Percentiles rank a stretch among this genome's conserved stretches.
phyloP scores from a whole-genome alignment of 345 rosid species.

The Anacardium occidentale region DNA sequence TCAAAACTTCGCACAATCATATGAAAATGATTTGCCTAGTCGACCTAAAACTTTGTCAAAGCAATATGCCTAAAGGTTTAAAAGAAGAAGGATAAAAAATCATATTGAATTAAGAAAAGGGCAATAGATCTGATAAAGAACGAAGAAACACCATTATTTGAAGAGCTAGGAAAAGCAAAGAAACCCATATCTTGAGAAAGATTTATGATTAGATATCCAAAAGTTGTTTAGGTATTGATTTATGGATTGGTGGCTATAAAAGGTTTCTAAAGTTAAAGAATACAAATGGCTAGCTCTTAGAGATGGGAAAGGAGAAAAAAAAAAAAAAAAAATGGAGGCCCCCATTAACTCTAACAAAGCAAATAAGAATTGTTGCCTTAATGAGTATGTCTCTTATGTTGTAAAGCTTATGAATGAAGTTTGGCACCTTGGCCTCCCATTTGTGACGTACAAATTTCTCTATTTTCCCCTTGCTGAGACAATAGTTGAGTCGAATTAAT shows the following conservation, averaged over 20 bases:
- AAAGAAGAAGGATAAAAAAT: slow-evolving; percentile 5
- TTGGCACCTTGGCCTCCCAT: slow-evolving; percentile 5
- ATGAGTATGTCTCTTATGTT: slow-evolving; percentile 34
- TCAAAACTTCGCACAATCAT: slow-evolving; percentile 6
- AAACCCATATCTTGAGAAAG: slow-evolving; percentile 31
- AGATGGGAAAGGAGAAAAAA: slow-evolving; percentile 8
- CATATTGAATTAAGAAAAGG: slow-evolving; percentile 11
- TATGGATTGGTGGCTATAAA: slow-evolving; percentile 21
- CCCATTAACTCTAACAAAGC: slow-evolving; percentile 24
- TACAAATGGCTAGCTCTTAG: slow-evolving; percentile 22
- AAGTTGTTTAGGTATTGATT: slow-evolving; percentile 27
- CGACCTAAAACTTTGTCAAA: slow-evolving; percentile 13
- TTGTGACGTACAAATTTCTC: slow-evolving; percentile 3
- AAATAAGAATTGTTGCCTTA: slow-evolving; percentile 27
- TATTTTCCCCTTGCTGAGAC: slow-evolving; percentile 14
- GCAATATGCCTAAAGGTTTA: slow-evolving; percentile 17
- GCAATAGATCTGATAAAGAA: slow-evolving; percentile 5
- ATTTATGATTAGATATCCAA: slow-evolving; percentile 26
- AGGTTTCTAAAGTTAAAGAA: slow-evolving; percentile 34
- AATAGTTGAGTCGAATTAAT: background rate
- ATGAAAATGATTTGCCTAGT: slow-evolving; percentile 20
- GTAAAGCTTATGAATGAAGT: slow-evolving; percentile 26
- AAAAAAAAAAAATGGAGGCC: slow-evolving; percentile 10
- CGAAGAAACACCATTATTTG: slow-evolving; percentile 25
- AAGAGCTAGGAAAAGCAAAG: slow-evolving; percentile 20